Percentiles rank a stretch among this genome's conserved stretches.
phyloP scores from a whole-genome alignment of 1,284 basidiomycete genomes.

The Cutaneotrichosporon dermatis region DNA sequence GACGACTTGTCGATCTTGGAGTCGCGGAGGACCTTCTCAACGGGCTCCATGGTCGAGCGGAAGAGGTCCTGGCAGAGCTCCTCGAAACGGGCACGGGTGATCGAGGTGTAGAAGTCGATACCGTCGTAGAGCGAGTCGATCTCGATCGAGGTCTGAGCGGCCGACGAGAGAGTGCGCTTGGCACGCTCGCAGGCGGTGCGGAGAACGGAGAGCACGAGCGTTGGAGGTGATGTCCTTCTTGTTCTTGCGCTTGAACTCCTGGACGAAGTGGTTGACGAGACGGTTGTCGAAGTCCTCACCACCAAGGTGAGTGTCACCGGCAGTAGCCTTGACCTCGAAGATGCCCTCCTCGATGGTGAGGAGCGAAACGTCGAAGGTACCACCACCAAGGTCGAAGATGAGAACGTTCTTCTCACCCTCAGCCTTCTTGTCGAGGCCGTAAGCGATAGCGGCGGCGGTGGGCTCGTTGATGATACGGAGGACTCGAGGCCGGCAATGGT shows the following conservation, averaged over 20 bases:
- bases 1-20: conserved; percentile 85
- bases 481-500: conserved; percentile 93
- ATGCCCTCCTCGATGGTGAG: conserved; percentile 95
- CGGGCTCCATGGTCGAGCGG: conserved; percentile 93
- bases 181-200: conserved; percentile 98
- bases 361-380: conserved; percentile 97
- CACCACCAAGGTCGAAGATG: conserved; percentile 97
- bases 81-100: conserved; percentile 98
- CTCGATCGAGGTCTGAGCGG: conserved; percentile 93
- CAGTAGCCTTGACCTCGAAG: conserved; percentile 95
- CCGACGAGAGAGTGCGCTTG: conserved; percentile 96
- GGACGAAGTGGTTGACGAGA: conserved; percentile 85
- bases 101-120: conserved; percentile 96
- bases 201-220: conserved; percentile 89
- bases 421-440: conserved; percentile 92
- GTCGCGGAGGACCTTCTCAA: conserved; percentile 97
- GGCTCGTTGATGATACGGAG: conserved; percentile 99
- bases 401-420: conserved; percentile 90
- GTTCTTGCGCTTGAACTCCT: conserved; percentile 98
- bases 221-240: conserved; percentile 85
- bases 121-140: conserved; percentile 98
- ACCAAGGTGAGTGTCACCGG: conserved; percentile 97
- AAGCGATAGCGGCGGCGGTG: conserved; percentile 90
- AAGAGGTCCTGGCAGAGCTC: conserved; percentile 97
- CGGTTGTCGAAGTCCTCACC: conserved; percentile 99